phyloP scores from a whole-genome alignment of 495 filamentous ascomycete species.

The Beverwykella pulmonaria region DNA sequence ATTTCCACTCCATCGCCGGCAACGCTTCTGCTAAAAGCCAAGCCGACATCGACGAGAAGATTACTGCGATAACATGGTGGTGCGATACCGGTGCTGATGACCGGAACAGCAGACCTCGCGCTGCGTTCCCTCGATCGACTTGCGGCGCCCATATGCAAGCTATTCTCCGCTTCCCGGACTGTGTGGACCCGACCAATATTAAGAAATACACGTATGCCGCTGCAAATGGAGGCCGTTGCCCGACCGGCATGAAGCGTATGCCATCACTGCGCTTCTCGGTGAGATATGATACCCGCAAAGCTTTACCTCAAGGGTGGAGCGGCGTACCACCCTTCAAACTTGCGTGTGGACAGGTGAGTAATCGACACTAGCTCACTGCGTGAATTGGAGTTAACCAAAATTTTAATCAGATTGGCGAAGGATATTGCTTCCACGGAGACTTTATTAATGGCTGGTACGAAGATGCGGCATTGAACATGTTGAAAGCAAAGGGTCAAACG shows the following conservation, averaged over 20 bases:
- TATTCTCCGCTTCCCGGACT: slow-evolving; percentile 21
- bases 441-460: slow-evolving; percentile 31
- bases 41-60: slow-evolving; percentile 25
- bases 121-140: slow-evolving; percentile 17
- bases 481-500: slow-evolving; percentile 25
- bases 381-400: neutral
- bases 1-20: slow-evolving; percentile 21
- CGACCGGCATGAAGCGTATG: slow-evolving; percentile 20
- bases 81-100: slow-evolving; percentile 24
- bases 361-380: neutral
- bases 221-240: slow-evolving; percentile 22
- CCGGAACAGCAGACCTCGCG: slow-evolving; percentile 5
- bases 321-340: slow-evolving; percentile 25
- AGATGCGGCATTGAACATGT: slow-evolving; percentile 14
- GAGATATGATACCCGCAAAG: slow-evolving; percentile 23
- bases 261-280: slow-evolving; percentile 8
- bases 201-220: slow-evolving; percentile 24
- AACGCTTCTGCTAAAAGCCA: slow-evolving; percentile 23
- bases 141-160: slow-evolving; percentile 28
- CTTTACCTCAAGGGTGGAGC: slow-evolving; percentile 25
- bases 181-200: slow-evolving; percentile 14
- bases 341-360: slow-evolving; percentile 20
- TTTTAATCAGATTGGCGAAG: slow-evolving; percentile 19
- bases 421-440: slow-evolving; percentile 31
- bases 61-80: slow-evolving; percentile 22